Evolutionary conservation across 2,329 filamentous ascomycete species (phyloP).

Genomic region (Thielaviopsis populi): DNA sequence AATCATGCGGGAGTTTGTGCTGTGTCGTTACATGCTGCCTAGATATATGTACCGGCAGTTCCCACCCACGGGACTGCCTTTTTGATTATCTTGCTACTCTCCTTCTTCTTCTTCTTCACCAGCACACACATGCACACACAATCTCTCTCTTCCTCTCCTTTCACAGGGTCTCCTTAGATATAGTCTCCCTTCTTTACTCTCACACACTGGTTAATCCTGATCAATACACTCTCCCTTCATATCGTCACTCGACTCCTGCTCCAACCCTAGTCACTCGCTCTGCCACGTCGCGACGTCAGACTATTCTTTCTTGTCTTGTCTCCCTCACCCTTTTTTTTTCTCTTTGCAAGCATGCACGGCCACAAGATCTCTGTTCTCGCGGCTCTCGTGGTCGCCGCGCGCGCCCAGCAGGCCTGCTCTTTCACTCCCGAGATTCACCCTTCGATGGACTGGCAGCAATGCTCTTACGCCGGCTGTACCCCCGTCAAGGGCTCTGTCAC

Average conservation of each 20-base stretch:
- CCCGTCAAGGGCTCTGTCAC: constrained; percentile 31
- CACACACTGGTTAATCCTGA: not conserved
- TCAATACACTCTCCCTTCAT: not conserved
- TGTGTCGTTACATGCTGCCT: too few species aligned
- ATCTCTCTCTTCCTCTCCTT: too few species aligned
- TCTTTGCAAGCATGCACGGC: constrained; percentile 5
- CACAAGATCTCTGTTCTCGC: constrained; percentile 8
- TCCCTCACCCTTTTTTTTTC: not conserved
- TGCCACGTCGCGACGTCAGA: not conserved
- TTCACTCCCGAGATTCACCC: constrained; percentile 29
- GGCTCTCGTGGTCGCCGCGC: constrained; percentile 24
- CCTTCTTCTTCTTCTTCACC: not conserved
- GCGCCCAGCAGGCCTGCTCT: constrained; percentile 30
- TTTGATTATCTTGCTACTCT: too few species aligned
- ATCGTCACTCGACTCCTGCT: not conserved
- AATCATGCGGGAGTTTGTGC: too few species aligned
- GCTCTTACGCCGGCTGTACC: constrained; percentile 29
- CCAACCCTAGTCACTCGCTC: not conserved
- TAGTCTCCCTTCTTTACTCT: not conserved
- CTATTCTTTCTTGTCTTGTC: not conserved
- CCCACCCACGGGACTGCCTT: too few species aligned
- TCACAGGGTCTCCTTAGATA: not conserved
- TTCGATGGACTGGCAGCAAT: constrained; percentile 31
- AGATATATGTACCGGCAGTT: too few species aligned
- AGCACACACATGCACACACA: too few species aligned